These are phyloP conservation scores for Dictyostelium firmibasis DNA, from an alignment of 78 protist genomes.

Conservation along the genomic window DNA sequence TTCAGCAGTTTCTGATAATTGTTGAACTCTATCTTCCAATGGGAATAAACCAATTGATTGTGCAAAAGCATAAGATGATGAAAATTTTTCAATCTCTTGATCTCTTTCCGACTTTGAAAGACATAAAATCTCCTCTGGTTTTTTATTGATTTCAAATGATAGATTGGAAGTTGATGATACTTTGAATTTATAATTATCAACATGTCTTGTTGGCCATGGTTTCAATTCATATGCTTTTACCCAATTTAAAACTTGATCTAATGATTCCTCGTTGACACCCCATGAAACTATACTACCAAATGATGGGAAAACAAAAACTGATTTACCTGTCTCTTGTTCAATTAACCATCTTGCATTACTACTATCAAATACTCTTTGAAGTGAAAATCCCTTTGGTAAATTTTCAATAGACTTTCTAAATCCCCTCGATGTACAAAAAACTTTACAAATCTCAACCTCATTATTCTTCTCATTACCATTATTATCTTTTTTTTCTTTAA, in stretches of 20 bases:
- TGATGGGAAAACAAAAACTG: constrained; percentile 32
- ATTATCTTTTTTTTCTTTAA: not conserved
- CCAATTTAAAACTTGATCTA: constrained; percentile 5
- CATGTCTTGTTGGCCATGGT: not conserved
- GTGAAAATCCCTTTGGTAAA: not conserved
- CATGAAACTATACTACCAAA: constrained; percentile 42
- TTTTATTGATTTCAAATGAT: constrained; percentile 27
- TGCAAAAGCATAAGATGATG: constrained; percentile 67
- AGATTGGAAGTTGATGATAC: not conserved
- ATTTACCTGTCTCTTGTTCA: not conserved
- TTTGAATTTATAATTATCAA: constrained; percentile 7
- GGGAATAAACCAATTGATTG: constrained; percentile 44
- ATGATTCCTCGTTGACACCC: not conserved
- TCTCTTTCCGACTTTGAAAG: constrained; percentile 9
- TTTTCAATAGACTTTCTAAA: constrained; percentile 9
- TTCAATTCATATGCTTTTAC: constrained; percentile 4
- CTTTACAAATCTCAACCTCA: not conserved
- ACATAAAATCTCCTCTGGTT: constrained; percentile 2
- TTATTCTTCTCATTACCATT: not conserved
- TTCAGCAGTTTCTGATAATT: constrained; percentile 13
- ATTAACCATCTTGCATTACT: not conserved
- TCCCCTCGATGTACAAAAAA: not conserved
- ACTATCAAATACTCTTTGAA: not conserved
- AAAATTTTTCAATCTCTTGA: constrained; percentile 27
- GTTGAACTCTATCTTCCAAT: constrained; percentile 24